Conservation (phyloP, 352 stramenopile genomes). For the Globisporangium carolinianum region DNA sequence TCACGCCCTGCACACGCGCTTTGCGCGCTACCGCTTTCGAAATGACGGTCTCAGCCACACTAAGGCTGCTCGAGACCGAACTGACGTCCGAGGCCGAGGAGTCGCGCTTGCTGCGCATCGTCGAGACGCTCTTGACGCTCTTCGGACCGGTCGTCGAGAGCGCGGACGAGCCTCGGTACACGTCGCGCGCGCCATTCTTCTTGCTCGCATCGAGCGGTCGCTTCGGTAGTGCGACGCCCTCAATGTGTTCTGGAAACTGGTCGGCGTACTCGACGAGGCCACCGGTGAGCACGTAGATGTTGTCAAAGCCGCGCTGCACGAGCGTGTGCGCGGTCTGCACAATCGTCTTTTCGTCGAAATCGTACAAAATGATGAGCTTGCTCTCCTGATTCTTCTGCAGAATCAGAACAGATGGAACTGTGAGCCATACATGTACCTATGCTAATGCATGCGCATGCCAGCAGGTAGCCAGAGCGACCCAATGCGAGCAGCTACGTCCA, state of each 20-base stretch:
- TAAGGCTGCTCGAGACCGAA: slow-evolving; percentile 53
- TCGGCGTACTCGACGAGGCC: slow-evolving; percentile 61
- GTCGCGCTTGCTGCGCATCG: slow-evolving; percentile 30
- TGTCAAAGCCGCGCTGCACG: slow-evolving; percentile 79
- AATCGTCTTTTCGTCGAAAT: slow-evolving; percentile 61
- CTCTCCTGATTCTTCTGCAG: slow-evolving; percentile 65
- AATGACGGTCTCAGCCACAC: slow-evolving; percentile 69
- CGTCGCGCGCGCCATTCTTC: slow-evolving; percentile 31
- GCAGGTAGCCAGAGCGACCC: too few species aligned
- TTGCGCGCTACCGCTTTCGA: slow-evolving; percentile 66
- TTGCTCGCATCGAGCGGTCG: slow-evolving; percentile 45
- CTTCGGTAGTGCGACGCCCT: slow-evolving; percentile 49
- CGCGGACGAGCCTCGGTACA: slow-evolving; percentile 47
- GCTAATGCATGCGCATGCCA: too few species aligned
- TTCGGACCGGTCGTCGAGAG: slow-evolving; percentile 28
- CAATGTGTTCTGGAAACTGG: slow-evolving; percentile 54
- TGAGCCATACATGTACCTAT: too few species aligned
- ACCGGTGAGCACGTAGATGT: slow-evolving; percentile 75
- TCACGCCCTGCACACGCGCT: slow-evolving; percentile 27
- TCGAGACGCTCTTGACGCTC: slow-evolving; percentile 51
- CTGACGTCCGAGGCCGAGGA: slow-evolving; percentile 37
- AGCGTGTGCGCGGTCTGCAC: slow-evolving; percentile 57
- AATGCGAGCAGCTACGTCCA: too few species aligned
- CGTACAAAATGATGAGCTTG: slow-evolving; percentile 76
- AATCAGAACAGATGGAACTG: neutral